Conservation (phyloP, 495 filamentous ascomycete genomes). For the Xylaria acuta region DNA sequence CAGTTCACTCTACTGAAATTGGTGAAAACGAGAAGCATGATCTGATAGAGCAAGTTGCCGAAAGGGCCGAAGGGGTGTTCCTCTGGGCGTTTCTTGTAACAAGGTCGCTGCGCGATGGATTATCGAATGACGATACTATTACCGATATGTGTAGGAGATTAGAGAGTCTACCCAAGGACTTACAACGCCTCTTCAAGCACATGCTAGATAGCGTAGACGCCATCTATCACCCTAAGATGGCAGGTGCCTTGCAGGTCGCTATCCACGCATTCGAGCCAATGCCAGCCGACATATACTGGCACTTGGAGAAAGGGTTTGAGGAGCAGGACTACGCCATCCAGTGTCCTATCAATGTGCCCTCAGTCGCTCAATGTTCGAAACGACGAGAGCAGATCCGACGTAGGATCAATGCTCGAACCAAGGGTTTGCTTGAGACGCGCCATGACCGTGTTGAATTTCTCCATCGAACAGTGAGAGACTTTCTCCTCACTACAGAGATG, state of each 20-base stretch:
- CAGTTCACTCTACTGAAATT: not conserved
- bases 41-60: not conserved
- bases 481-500: not conserved
- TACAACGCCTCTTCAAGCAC: not conserved
- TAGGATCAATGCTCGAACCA: not conserved
- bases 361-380: not conserved
- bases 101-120: not conserved
- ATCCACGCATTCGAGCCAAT: not conserved
- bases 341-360: not conserved
- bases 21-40: not conserved
- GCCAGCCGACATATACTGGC: not conserved
- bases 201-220: not conserved
- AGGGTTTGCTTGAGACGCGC: not conserved
- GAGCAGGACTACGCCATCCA: not conserved
- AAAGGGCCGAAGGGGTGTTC: not conserved
- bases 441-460: conserved; percentile 1
- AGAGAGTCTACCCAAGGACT: not conserved
- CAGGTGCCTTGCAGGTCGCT: not conserved
- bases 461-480: not conserved
- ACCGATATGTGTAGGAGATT: not conserved
- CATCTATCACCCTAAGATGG: not conserved
- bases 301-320: not conserved
- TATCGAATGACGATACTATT: not conserved
- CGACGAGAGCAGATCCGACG: not conserved
- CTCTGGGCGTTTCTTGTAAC: not conserved